Evolutionary conservation across 805 yeast genomes (phyloP), one percentile per base, ranked within the genome.

Genomic region (Helenozyma baotianmanensis): DNA sequence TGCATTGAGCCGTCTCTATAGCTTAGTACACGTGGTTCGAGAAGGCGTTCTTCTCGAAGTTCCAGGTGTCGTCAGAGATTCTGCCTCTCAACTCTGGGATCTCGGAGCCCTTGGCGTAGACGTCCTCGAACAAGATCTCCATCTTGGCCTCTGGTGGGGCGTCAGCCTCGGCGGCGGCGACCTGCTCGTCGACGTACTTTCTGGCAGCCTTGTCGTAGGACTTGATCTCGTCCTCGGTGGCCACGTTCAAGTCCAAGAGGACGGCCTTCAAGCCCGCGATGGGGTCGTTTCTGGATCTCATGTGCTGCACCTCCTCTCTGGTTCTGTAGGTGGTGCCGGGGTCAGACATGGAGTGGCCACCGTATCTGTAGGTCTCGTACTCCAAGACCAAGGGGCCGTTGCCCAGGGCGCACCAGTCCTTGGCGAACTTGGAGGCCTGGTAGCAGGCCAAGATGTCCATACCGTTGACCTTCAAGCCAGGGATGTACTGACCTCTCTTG

Each of bases 301-400:
- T 89, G 74, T 90, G 90, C 73, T 89, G 97, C 51, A 92, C 92
- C 74, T 92, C 98, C 72, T 92, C 98, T 76, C 98, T 89, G 60
- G 98, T 92, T 80, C 98, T 84, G 82, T 92, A 92, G 49, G 98
- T 92, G 65, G 98, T 92, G 77, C 98, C 98, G 57, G 98, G 98
- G 71, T 92, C 98, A 51, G 97, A 90, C 97, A 92, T 92, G 51
- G 98, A 92, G 80, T 92, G 98, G 66, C 98, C 98, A 74, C 97
- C 97, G 65, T 92, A 92, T 77, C 98, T 84, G 74, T 92, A 92
- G 53, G 98, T 92, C 74, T 89, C 97, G 70, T 83, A 92, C 75
- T 92, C 98, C 51, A 92, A 60, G 34, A 92, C 96, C 50, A 92
- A 68, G 46, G 98, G 98, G 47, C 97, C 98, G 58, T 90, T 89